A percentile compares a stretch with the other conserved stretches of the same genome.
Conservation (phyloP, 768 basidiomycete genomes). For the Suillus ampliporus region DNA sequence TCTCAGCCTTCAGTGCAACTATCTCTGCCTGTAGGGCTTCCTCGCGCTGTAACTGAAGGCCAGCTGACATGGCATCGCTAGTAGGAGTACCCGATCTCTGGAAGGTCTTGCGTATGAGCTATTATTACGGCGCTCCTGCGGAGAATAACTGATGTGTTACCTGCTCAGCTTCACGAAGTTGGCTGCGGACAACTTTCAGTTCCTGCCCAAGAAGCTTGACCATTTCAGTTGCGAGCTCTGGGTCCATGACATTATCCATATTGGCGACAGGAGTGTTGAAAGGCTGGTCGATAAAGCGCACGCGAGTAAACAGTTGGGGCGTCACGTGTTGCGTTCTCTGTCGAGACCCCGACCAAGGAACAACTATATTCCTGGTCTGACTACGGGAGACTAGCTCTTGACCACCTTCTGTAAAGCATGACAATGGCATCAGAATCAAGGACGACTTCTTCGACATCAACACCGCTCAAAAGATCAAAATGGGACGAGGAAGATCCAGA, state of each 20-base stretch:
- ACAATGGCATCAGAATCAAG: constrained; percentile 35
- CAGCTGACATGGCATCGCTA: constrained; percentile 3
- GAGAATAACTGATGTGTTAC: constrained; percentile 12
- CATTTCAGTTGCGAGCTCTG: constrained; percentile 31
- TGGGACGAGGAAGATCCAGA: constrained; percentile 64
- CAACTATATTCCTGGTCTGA: too few relatives aligned
- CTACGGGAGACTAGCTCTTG: too few relatives aligned
- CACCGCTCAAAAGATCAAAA: constrained; percentile 77
- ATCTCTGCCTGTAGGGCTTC: constrained; percentile 24
- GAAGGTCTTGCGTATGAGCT: neutral
- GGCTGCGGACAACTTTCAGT: constrained; percentile 27
- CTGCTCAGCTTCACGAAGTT: constrained; percentile 29
- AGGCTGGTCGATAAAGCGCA: neutral
- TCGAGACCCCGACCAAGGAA: too few relatives aligned
- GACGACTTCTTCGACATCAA: constrained; percentile 39
- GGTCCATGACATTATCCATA: constrained; percentile 31
- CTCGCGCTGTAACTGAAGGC: constrained; percentile 12
- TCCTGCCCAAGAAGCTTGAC: constrained; percentile 32
- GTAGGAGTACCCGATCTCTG: constrained; percentile 19
- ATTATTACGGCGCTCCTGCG: neutral
- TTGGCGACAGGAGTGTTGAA: neutral
- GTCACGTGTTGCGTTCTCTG: constrained; percentile 5
- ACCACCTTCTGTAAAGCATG: constrained; percentile 13
- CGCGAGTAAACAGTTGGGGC: neutral
- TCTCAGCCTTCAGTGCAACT: constrained; percentile 23